A percentile compares a stretch with the other conserved stretches of the same genome.
Evolutionary conservation across 345 rosid genomes (phyloP).

Genomic region (Aquilaria yunnanensis): DNA sequence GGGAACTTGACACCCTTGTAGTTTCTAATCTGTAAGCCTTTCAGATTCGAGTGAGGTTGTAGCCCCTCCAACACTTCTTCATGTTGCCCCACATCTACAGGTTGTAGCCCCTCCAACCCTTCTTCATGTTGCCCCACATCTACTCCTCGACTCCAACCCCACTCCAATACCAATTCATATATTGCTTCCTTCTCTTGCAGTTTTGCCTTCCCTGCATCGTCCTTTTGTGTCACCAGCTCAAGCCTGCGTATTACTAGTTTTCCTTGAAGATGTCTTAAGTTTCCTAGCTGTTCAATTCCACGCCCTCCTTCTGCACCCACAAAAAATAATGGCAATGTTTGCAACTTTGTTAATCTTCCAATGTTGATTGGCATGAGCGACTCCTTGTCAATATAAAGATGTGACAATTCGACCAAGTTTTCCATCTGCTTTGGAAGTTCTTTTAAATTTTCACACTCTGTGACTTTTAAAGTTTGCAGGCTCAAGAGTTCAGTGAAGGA

Average conservation of each 20-base stretch:
- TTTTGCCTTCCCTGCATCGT: background rate
- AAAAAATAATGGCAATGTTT: background rate
- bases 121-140: background rate
- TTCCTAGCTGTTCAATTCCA: background rate
- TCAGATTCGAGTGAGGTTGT: background rate
- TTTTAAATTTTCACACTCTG: background rate
- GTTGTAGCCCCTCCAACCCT: background rate
- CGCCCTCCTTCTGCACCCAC: background rate
- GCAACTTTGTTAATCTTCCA: background rate
- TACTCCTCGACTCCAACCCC: background rate
- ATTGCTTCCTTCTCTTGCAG: background rate
- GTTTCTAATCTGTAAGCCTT: background rate
- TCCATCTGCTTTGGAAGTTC: background rate
- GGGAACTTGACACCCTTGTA: background rate
- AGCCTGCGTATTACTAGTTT: background rate
- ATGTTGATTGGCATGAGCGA: background rate
- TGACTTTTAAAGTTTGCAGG: slow-evolving; percentile 1
- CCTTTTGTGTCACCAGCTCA: background rate
- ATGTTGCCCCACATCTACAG: background rate
- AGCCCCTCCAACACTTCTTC: too few species aligned
- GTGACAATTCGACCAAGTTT: background rate
- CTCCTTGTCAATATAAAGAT: background rate
- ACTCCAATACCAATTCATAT: background rate
- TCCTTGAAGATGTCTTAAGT: background rate
- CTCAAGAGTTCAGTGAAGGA: slow-evolving; percentile 5